Conservation (phyloP, 345 rosid species). For the Syzygium aqueum region DNA sequence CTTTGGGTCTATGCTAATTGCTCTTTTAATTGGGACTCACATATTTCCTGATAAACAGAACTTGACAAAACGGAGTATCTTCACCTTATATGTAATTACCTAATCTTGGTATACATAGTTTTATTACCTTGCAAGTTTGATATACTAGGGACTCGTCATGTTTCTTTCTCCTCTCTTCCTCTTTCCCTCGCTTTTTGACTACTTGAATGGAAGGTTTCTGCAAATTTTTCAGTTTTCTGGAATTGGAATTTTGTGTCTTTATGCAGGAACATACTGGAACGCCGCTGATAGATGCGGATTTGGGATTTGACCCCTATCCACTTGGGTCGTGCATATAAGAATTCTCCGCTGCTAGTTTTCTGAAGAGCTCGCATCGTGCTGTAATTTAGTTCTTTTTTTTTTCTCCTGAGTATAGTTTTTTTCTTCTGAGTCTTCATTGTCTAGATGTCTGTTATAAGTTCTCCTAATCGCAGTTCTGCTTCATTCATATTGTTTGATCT, state of each 20-base stretch:
- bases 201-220: not conserved
- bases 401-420: not conserved
- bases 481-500: not conserved
- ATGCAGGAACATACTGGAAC: constrained; percentile 45
- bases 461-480: not conserved
- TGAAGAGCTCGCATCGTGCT: not conserved
- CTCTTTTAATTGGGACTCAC: not conserved
- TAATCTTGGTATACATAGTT: not conserved
- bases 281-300: constrained; percentile 42
- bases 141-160: not conserved
- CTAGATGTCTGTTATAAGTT: not conserved
- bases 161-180: not conserved
- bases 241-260: not conserved
- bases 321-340: constrained; percentile 38
- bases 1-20: not conserved
- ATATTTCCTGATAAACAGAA: not conserved
- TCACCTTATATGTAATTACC: not conserved
- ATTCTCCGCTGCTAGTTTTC: not conserved
- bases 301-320: constrained; percentile 38
- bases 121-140: not conserved
- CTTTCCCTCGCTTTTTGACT: not conserved
- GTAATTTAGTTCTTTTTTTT: not conserved
- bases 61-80: not conserved
- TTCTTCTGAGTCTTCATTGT: not conserved
- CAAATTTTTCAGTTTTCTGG: not conserved